Conservation (phyloP, 2,329 filamentous ascomycete species). For the Ophiostoma populinum region DNA sequence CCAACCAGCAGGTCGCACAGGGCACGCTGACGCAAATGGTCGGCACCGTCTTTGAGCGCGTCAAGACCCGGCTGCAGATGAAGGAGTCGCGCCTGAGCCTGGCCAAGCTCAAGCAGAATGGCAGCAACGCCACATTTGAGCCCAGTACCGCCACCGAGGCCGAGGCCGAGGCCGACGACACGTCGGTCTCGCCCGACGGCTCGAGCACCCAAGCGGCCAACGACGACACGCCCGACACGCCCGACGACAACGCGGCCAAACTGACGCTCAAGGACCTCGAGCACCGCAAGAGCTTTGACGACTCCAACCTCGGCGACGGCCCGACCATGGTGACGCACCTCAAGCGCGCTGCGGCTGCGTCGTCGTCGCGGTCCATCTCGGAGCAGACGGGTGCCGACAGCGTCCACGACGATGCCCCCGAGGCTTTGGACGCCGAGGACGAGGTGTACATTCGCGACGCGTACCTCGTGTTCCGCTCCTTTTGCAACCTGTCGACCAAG, state of each 20-base stretch:
- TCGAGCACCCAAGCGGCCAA: slow-evolving; percentile 12
- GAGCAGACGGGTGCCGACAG: slow-evolving; percentile 38
- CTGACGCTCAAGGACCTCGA: slow-evolving; percentile 51
- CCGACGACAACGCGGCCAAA: slow-evolving; percentile 24
- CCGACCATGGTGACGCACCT: slow-evolving; percentile 50
- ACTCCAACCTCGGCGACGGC: slow-evolving; percentile 48
- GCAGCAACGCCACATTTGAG: slow-evolving; percentile 34
- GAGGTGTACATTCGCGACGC: slow-evolving; percentile 95
- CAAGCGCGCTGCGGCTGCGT: slow-evolving; percentile 23
- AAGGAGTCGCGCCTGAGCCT: slow-evolving; percentile 61
- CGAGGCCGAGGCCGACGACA: slow-evolving; percentile 16
- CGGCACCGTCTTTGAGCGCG: slow-evolving; percentile 89
- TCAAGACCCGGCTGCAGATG: slow-evolving; percentile 69
- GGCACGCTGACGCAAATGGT: slow-evolving; percentile 97
- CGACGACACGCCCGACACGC: too few relatives aligned
- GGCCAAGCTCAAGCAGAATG: slow-evolving; percentile 31
- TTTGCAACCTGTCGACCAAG: slow-evolving; percentile 96
- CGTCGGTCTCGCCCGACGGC: slow-evolving; percentile 17
- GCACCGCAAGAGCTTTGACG: slow-evolving; percentile 50
- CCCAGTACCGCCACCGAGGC: slow-evolving; percentile 12
- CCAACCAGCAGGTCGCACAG: slow-evolving; percentile 94
- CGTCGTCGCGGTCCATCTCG: slow-evolving; percentile 27
- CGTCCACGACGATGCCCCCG: slow-evolving; percentile 35
- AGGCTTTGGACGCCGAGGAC: slow-evolving; percentile 57
- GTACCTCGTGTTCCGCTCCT: slow-evolving; percentile 90